Evolutionary conservation across 345 rosid genomes (phyloP).

Genomic region (Syzygium grande): DNA sequence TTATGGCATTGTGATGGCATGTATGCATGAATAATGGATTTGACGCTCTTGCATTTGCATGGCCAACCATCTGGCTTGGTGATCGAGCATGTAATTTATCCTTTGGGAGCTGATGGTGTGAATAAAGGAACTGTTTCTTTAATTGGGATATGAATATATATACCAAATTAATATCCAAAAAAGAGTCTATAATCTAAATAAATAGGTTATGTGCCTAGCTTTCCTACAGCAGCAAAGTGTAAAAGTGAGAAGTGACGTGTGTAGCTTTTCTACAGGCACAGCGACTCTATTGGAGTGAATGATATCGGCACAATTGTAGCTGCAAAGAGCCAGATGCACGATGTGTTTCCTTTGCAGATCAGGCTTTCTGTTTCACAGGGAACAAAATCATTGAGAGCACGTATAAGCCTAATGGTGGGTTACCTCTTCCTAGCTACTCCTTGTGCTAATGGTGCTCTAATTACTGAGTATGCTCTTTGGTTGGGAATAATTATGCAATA

Average conservation of each 20-base stretch:
- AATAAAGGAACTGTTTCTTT: not conserved
- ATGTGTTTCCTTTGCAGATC: conserved; percentile 50
- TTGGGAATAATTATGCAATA: not conserved
- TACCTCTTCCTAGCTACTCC: not conserved
- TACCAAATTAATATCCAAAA: not conserved
- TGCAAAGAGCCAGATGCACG: conserved; percentile 30
- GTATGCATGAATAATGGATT: not conserved
- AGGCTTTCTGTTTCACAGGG: conserved; percentile 39
- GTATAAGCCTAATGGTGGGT: conserved; percentile 41
- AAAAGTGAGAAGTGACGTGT: not conserved
- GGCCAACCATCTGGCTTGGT: not conserved
- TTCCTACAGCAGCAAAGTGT: not conserved
- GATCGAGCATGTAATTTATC: not conserved
- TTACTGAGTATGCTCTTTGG: not conserved
- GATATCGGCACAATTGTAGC: conserved; percentile 13
- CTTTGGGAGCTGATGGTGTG: not conserved
- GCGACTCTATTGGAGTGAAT: conserved; percentile 21
- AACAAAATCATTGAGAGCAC: conserved; percentile 36
- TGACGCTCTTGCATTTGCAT: not conserved
- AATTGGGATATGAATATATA: not conserved
- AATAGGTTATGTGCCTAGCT: not conserved
- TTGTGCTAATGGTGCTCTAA: not conserved
- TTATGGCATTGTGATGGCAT: not conserved
- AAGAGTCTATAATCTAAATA: not conserved
- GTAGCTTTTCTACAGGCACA: conserved; percentile 30